These are phyloP conservation scores for Pestalotiopsis sp. DNA, from an alignment of 2,329 filamentous ascomycete species.

Conservation along the genomic window DNA sequence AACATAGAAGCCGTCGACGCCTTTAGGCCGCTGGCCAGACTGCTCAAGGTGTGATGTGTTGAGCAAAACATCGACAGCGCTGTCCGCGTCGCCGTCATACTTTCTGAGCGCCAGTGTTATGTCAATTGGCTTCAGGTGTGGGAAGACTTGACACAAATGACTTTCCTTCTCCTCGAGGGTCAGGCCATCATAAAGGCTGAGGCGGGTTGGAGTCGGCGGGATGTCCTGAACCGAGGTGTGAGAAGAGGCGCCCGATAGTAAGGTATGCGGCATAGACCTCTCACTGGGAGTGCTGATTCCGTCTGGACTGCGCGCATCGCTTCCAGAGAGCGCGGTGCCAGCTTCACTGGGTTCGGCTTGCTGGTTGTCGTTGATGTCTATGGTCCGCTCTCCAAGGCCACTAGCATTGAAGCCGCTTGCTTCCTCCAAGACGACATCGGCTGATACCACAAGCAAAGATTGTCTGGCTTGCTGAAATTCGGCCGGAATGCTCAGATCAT, in stretches of 20 bases:
- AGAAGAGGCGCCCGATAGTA: slow-evolving; percentile 25
- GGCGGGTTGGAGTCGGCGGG: slow-evolving; percentile 24
- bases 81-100: slow-evolving; percentile 65
- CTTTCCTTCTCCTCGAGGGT: slow-evolving; percentile 64
- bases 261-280: slow-evolving; percentile 23
- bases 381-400: slow-evolving; percentile 57
- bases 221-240: slow-evolving; percentile 24
- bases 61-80: slow-evolving; percentile 78
- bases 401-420: slow-evolving; percentile 78
- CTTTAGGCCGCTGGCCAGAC: slow-evolving; percentile 64
- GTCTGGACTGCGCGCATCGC: slow-evolving; percentile 30
- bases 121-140: slow-evolving; percentile 65
- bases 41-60: slow-evolving; percentile 79
- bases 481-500: slow-evolving; percentile 58
- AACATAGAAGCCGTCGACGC: slow-evolving; percentile 80
- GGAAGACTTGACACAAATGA: slow-evolving; percentile 72
- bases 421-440: slow-evolving; percentile 67
- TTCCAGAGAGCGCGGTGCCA: slow-evolving; percentile 15
- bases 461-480: slow-evolving; percentile 57
- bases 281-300: slow-evolving; percentile 29
- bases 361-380: slow-evolving; percentile 21
- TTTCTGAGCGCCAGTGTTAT: slow-evolving; percentile 70
- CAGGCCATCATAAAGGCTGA: slow-evolving; percentile 39
- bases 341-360: slow-evolving; percentile 15
- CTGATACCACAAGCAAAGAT: slow-evolving; percentile 68